Percentiles rank a stretch among this genome's conserved stretches.
phyloP scores from a whole-genome alignment of 1,284 basidiomycete genomes.

The Rhodotorula sp. region DNA sequence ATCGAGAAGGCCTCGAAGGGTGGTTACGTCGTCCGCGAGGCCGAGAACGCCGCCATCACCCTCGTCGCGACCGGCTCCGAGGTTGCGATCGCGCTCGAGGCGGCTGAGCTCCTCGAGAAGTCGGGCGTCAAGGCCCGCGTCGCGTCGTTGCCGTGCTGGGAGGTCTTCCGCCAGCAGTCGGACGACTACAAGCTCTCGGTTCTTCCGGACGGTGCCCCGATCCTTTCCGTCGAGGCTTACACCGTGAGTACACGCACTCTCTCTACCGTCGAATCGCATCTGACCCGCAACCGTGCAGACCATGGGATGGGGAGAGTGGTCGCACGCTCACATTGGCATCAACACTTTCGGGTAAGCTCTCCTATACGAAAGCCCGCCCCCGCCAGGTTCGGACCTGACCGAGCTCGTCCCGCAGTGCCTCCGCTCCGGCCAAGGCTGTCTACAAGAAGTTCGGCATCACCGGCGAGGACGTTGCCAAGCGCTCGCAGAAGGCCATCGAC shows the following conservation, averaged over 20 bases:
- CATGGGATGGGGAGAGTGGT: slow-evolving; percentile 77
- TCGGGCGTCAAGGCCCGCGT: slow-evolving; percentile 69
- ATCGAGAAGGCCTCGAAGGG: slow-evolving; percentile 81
- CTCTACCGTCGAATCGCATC: background rate
- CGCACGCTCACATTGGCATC: slow-evolving; percentile 84
- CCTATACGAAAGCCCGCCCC: background rate
- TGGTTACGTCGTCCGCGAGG: slow-evolving; percentile 86
- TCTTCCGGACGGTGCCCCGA: slow-evolving; percentile 81
- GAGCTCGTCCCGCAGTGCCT: slow-evolving; percentile 57
- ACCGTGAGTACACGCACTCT: slow-evolving; percentile 13
- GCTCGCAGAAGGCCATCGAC: slow-evolving; percentile 79
- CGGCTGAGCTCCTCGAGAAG: slow-evolving; percentile 70
- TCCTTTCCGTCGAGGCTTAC: slow-evolving; percentile 84
- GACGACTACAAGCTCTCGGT: slow-evolving; percentile 78
- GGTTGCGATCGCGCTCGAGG: slow-evolving; percentile 80
- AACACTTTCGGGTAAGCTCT: slow-evolving; percentile 59
- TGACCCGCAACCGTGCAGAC: background rate
- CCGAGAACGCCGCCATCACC: slow-evolving; percentile 70
- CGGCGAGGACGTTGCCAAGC: slow-evolving; percentile 70
- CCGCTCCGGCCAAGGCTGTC: slow-evolving; percentile 70
- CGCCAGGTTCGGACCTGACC: background rate
- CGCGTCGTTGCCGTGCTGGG: slow-evolving; percentile 85
- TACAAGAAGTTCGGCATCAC: slow-evolving; percentile 77
- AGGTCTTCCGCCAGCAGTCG: slow-evolving; percentile 82
- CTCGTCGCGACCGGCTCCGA: slow-evolving; percentile 87